Conservation (phyloP, 2,329 filamentous ascomycete genomes). For the Alternaria arborescens region DNA sequence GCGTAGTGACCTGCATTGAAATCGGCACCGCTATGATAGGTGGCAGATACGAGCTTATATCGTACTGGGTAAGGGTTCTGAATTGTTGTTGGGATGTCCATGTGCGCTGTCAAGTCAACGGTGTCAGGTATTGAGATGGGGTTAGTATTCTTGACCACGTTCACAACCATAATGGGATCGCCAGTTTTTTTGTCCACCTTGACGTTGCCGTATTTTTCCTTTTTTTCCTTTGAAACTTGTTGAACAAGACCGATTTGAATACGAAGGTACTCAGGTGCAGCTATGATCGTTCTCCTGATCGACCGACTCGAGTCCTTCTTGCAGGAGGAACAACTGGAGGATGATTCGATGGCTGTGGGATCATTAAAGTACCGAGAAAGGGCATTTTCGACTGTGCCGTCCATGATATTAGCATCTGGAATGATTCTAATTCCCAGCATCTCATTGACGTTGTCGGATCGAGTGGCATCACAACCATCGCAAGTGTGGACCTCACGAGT, state of each 20-base stretch:
- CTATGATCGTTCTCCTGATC: not conserved
- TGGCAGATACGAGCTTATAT: not conserved
- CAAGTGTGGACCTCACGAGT: not conserved
- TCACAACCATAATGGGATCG: no score
- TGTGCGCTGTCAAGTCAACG: not conserved
- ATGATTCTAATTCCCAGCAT: no score
- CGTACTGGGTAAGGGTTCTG: no score
- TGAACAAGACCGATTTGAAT: not conserved
- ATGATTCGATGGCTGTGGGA: not conserved
- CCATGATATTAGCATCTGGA: no score
- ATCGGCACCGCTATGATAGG: no score
- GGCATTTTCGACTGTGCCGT: no score
- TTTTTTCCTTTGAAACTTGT: not conserved
- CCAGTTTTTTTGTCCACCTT: not conserved
- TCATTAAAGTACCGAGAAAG: not conserved
- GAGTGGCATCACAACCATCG: not conserved
- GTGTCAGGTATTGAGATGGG: not conserved
- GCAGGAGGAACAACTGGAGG: no score
- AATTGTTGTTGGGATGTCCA: not conserved
- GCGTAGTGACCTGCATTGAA: conserved; percentile 1
- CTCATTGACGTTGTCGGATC: no score
- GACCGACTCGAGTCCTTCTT: not conserved
- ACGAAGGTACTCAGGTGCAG: conserved; percentile 6
- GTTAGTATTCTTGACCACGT: not conserved
- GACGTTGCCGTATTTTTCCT: not conserved